Base-by-base conservation (phyloP, 2,329 filamentous ascomycete genomes). In the Aspergillus sp. region DNA sequence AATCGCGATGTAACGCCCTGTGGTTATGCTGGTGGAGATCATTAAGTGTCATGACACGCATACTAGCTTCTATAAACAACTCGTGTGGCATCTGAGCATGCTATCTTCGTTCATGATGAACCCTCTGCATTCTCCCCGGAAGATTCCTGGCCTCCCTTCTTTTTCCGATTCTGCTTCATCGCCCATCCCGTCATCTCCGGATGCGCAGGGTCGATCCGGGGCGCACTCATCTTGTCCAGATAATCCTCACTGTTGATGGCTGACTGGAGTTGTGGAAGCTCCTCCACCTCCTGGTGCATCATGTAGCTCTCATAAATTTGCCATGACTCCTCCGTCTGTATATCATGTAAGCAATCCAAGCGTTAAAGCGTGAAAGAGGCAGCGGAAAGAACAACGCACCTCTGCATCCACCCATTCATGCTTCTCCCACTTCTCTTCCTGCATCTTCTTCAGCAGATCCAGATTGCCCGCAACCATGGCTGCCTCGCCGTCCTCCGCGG, bases 351-450 rank as follows among this genome's bases (percentile, higher is more conserved):
- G 56, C 52, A 31, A 34, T 31, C 5, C 16, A 14, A 16, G 4
- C 21, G 10, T 47, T n/a, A 21, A 43, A 20, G n/a, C 17, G n/a
- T 5, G 29, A n/a, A 17, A 13, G 41, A 20, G 7, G 29, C 21
- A 16, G 13, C 2, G 51, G 14, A 40, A 5, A 29, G 45, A 38
- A 16, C 42, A 38, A 52, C 64, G 43, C 60, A 71, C 70, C 65
- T 94, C 88, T 70, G 95, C 90, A 67, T 96, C 89, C 47, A 88
- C 81, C 77, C 92, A 97, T 56, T 84, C 80, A 70, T 96, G 81
- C 56, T 80, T 83, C 58, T 84, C 82, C 94, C 94, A 99, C 52
- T 80, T 77, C 69, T 99, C 93, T 48, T 85, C 82, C 74, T 95
- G 89, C 41, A 95, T 91, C 42, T 81, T 76, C 61, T 88, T 84